phyloP scores from a whole-genome alignment of 2,329 filamentous ascomycete genomes.

The Stachybotrys echinatus region DNA sequence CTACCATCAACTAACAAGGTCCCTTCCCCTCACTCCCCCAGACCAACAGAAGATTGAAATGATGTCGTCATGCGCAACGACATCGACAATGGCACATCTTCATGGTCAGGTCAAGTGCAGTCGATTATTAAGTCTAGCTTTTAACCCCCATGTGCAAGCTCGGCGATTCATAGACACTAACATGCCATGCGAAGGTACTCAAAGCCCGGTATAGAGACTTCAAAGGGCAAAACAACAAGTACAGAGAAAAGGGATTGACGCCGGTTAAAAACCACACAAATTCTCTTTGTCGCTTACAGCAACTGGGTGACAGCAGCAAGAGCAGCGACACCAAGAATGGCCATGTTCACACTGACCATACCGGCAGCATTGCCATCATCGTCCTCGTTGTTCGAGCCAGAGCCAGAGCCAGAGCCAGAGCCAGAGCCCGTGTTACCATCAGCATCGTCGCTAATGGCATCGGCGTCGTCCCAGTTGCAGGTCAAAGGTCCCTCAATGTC shows the following conservation, averaged over 20 bases:
- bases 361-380: constrained; percentile 38
- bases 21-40: no score
- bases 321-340: constrained; percentile 40
- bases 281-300: constrained; percentile 34
- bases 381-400: constrained; percentile 17
- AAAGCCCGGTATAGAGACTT: constrained; percentile 28
- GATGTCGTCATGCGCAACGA: no score
- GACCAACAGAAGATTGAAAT: no score
- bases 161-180: constrained; percentile 16
- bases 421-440: constrained; percentile 22
- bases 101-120: constrained; percentile 30
- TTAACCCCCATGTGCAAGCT: constrained; percentile 22
- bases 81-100: no score
- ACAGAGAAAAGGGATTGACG: constrained; percentile 27
- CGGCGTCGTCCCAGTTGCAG: constrained; percentile 46
- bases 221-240: constrained; percentile 27
- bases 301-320: constrained; percentile 44
- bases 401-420: constrained; percentile 20
- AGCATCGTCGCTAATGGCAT: constrained; percentile 29
- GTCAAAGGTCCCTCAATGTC: constrained; percentile 39
- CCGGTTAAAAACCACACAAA: constrained; percentile 25
- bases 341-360: constrained; percentile 39
- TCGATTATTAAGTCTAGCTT: constrained; percentile 40
- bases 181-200: constrained; percentile 20
- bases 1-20: neutral